Evolutionary conservation across 2,329 filamentous ascomycete species (phyloP).

Genomic region (Bipolaris cookei): DNA sequence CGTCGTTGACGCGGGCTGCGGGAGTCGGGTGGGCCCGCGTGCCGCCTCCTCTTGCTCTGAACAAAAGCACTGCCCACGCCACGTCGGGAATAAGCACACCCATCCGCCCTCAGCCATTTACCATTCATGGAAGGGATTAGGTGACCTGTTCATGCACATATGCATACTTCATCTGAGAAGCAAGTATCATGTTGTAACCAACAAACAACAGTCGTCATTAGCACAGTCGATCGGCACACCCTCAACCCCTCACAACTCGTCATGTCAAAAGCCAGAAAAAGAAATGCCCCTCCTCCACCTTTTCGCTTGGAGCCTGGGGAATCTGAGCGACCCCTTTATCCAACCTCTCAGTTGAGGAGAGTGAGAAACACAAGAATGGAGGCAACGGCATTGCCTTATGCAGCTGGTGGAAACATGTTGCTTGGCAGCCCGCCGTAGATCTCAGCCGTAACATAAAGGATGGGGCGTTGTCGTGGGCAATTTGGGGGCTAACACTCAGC

Average conservation of each 20-base stretch:
- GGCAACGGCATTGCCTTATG: constrained; percentile 5
- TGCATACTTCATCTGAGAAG: neutral
- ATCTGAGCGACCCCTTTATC: neutral
- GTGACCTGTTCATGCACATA: neutral
- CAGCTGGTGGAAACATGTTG: constrained; percentile 12
- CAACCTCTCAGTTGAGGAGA: neutral
- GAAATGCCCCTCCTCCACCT: neutral
- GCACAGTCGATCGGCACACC: neutral
- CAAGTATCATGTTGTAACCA: neutral
- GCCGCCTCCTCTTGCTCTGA: neutral
- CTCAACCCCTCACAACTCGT: neutral
- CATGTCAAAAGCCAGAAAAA: neutral
- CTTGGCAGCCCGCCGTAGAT: constrained; percentile 15
- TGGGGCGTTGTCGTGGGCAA: constrained; percentile 12
- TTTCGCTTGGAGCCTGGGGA: neutral
- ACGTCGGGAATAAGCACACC: neutral
- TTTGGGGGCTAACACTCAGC: constrained; percentile 12
- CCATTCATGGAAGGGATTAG: neutral
- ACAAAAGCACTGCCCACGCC: neutral
- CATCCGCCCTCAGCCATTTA: neutral
- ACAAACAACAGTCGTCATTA: neutral
- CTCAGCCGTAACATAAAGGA: constrained; percentile 19
- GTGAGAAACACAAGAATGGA: neutral
- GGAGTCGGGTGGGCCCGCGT: neutral
- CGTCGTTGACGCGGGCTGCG: neutral